These are phyloP conservation scores for Phytophthora multivora DNA, from an alignment of 352 stramenopile species.

Conservation along the genomic window DNA sequence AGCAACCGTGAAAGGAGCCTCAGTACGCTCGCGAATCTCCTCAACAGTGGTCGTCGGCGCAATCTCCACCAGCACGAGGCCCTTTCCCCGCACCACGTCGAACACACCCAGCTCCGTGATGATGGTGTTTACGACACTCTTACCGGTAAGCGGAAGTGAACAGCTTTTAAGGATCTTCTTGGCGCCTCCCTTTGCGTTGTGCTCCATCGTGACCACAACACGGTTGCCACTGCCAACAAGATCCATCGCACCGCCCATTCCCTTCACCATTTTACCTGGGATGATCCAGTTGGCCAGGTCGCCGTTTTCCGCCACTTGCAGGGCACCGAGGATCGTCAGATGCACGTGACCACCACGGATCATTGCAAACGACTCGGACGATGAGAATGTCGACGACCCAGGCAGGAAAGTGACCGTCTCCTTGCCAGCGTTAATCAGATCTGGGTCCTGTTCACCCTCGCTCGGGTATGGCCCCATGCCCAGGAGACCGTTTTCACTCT, in stretches of 20 bases:
- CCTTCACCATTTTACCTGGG: constrained; percentile 96
- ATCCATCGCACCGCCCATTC: constrained; percentile 98
- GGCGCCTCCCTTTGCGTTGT: constrained; percentile 93
- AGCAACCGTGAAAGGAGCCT: constrained; percentile 77
- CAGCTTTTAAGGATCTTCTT: constrained; percentile 96
- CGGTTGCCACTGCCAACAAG: constrained; percentile 92
- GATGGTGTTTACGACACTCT: constrained; percentile 93
- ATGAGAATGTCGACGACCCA: constrained; percentile 94
- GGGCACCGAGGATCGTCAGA: constrained; percentile 95
- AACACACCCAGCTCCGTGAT: constrained; percentile 93
- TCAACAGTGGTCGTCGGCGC: constrained; percentile 83
- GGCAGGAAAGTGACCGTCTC: constrained; percentile 95
- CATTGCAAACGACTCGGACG: constrained; percentile 96
- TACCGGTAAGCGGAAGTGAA: constrained; percentile 94
- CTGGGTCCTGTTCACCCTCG: constrained; percentile 89
- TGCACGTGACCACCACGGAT: constrained; percentile 96
- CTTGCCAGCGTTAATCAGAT: constrained; percentile 98
- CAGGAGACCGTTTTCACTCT: constrained; percentile 97
- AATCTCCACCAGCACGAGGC: constrained; percentile 91
- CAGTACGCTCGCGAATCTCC: constrained; percentile 78
- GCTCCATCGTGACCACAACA: constrained; percentile 98
- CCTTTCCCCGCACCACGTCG: constrained; percentile 60
- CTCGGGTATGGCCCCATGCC: constrained; percentile 94
- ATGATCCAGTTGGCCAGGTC: constrained; percentile 97
- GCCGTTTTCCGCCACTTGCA: constrained; percentile 93